phyloP scores from a whole-genome alignment of 352 stramenopile genomes.

The Phytophthora crassamura region DNA sequence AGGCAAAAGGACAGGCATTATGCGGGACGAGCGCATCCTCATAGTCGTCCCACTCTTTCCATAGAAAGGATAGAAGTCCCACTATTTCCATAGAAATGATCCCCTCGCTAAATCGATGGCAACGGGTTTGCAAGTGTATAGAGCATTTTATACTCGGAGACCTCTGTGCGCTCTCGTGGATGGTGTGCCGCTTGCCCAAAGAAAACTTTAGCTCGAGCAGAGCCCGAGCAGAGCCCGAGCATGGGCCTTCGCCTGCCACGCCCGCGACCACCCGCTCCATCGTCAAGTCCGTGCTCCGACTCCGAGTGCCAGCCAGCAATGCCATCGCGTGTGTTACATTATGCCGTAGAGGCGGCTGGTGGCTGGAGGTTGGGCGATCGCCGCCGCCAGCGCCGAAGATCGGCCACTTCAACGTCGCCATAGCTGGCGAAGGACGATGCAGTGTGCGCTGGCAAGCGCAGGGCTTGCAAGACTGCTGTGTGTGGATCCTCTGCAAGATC shows the following conservation, averaged over 20 bases:
- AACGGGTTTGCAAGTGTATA: constrained; percentile 6
- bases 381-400: too few species aligned
- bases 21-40: constrained; percentile 15
- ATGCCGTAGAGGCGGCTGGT: constrained; percentile 10
- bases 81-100: background rate
- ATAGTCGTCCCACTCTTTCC: constrained; percentile 20
- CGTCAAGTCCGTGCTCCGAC: background rate
- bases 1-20: constrained; percentile 3
- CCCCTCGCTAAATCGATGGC: constrained; percentile 5
- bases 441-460: too few species aligned
- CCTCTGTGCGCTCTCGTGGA: background rate
- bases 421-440: too few species aligned
- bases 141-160: background rate
- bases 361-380: too few species aligned
- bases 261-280: constrained; percentile 2
- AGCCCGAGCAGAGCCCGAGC: constrained; percentile 14
- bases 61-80: constrained; percentile 24
- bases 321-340: too few species aligned
- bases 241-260: background rate
- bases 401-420: constrained; percentile 1
- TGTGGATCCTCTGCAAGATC: background rate
- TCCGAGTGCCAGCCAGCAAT: too few species aligned
- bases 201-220: too few species aligned
- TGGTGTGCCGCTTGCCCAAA: too few species aligned
- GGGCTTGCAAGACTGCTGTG: too few species aligned